Percentiles rank a stretch among this genome's conserved stretches.
Evolutionary conservation across 306 rosid species (phyloP).

Genomic region (Castanea sativa): DNA sequence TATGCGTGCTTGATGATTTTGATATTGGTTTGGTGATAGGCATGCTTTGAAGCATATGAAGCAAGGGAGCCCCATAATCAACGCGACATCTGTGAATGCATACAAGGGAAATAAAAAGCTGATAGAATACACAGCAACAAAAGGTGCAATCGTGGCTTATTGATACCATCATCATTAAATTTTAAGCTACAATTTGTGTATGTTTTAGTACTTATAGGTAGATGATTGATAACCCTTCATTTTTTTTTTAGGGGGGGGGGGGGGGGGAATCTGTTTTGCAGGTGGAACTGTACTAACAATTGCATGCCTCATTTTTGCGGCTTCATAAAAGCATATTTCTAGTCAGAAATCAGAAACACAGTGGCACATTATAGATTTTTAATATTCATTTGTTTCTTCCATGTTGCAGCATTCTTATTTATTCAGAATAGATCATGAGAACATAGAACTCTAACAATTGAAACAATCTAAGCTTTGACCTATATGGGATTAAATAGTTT

Average conservation of each 20-base stretch:
- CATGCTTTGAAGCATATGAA: conserved; percentile 78
- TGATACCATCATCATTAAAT: conserved; percentile 40
- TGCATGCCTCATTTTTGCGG: not conserved
- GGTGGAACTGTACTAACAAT: conserved; percentile 46
- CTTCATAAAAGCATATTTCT: not conserved
- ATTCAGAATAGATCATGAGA: not conserved
- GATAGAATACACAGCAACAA: conserved; percentile 62
- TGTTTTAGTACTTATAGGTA: not conserved
- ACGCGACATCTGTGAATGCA: conserved; percentile 71
- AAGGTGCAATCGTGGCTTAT: conserved; percentile 71
- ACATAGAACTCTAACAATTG: not conserved
- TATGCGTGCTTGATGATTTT: not conserved
- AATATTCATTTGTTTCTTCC: no score
- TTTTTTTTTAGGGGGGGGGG: not conserved
- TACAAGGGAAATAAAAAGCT: conserved; percentile 45
- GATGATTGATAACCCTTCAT: not conserved
- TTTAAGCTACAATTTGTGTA: not conserved
- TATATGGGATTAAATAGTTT: not conserved
- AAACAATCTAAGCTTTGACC: no score
- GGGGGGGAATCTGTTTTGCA: conserved; percentile 18
- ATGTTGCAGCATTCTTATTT: not conserved
- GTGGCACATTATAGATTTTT: not conserved
- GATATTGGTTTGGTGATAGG: conserved; percentile 20
- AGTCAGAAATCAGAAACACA: not conserved
- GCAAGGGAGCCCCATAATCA: conserved; percentile 70